A percentile compares a stretch with the other conserved stretches of the same genome.
Conservation (phyloP, 495 filamentous ascomycete genomes). For the Delitschia confertaspora region DNA sequence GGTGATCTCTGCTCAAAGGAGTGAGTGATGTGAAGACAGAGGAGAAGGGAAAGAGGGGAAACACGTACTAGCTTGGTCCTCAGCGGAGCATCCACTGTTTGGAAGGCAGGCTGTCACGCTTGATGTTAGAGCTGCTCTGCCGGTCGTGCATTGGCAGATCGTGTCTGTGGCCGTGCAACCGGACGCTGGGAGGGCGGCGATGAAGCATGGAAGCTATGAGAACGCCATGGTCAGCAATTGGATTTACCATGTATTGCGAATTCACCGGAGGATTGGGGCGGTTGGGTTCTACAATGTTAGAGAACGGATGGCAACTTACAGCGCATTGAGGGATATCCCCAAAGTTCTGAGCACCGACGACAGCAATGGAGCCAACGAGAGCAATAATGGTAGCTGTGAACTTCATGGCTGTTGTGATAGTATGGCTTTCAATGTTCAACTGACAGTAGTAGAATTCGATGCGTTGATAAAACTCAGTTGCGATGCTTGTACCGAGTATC, state of each 20-base stretch:
- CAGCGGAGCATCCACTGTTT: constrained; percentile 9
- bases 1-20: constrained; percentile 5
- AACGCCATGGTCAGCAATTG: not conserved
- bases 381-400: constrained; percentile 16
- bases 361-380: constrained; percentile 8
- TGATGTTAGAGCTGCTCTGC: constrained; percentile 21
- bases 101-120: constrained; percentile 25
- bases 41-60: not conserved
- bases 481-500: too few relatives aligned
- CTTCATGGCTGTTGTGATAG: constrained; percentile 22
- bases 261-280: not conserved
- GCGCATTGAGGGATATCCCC: constrained; percentile 16
- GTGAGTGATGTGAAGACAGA: not conserved
- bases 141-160: constrained; percentile 33
- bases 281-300: not conserved
- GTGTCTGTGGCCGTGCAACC: constrained; percentile 27
- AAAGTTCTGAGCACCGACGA: constrained; percentile 12
- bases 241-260: not conserved
- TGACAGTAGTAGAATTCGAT: not conserved
- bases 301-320: constrained; percentile 12
- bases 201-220: constrained; percentile 27
- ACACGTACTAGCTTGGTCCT: constrained; percentile 26
- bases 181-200: constrained; percentile 24
- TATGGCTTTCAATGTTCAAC: constrained; percentile 20
- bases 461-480: constrained; percentile 1